A percentile compares a stretch with the other conserved stretches of the same genome.
Conservation (phyloP, 2,329 filamentous ascomycete genomes). For the Thermochaetoides dissita region DNA sequence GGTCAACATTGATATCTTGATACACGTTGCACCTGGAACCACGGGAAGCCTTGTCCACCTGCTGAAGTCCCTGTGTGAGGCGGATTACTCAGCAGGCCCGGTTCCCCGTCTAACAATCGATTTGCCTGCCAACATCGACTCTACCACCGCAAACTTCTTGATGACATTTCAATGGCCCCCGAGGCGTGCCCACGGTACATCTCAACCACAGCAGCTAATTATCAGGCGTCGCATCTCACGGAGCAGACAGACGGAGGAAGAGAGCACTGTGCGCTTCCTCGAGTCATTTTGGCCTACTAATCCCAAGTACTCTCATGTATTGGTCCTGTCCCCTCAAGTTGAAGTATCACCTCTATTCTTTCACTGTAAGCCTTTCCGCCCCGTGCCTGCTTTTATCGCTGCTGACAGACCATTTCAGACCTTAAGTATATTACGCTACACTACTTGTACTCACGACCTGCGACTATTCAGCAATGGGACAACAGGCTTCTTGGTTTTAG, state of each 20-base stretch:
- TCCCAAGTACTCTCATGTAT: constrained; percentile 52
- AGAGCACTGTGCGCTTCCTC: constrained; percentile 60
- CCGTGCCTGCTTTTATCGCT: neutral
- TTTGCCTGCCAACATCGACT: constrained; percentile 57
- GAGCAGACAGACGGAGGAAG: constrained; percentile 46
- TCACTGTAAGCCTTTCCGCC: constrained; percentile 43
- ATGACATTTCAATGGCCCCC: constrained; percentile 56
- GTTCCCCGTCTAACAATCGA: constrained; percentile 72
- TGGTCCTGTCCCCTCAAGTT: constrained; percentile 70
- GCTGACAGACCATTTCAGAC: constrained; percentile 27
- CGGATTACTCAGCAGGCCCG: constrained; percentile 59
- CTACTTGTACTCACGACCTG: constrained; percentile 54
- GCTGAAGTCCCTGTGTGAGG: constrained; percentile 58
- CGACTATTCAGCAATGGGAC: constrained; percentile 30
- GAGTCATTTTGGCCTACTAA: constrained; percentile 76
- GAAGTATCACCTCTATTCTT: constrained; percentile 73
- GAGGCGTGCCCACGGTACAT: constrained; percentile 22
- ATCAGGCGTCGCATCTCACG: constrained; percentile 60
- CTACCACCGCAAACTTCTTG: constrained; percentile 48
- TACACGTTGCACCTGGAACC: constrained; percentile 58
- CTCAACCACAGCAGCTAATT: constrained; percentile 42
- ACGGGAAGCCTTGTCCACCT: constrained; percentile 65
- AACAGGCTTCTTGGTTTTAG: constrained; percentile 61
- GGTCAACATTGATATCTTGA: constrained; percentile 64
- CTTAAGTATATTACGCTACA: constrained; percentile 65